Percentiles rank a stretch among this genome's conserved stretches.
These are phyloP conservation scores for Collariella sp. DNA, from an alignment of 495 filamentous ascomycete species.

Conservation along the genomic window DNA sequence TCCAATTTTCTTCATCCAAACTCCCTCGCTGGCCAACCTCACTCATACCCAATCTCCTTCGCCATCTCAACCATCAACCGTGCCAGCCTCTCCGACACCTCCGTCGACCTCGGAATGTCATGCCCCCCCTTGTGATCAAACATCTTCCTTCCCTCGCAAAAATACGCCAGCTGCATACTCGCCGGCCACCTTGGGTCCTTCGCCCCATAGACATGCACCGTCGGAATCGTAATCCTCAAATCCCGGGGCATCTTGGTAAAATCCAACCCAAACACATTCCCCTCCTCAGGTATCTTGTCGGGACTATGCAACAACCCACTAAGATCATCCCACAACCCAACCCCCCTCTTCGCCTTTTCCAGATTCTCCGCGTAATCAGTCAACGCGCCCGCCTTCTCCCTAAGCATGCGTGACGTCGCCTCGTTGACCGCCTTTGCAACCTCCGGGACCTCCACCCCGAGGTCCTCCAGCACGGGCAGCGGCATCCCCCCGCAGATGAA, in stretches of 20 bases:
- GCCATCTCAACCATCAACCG: slow-evolving; percentile 19
- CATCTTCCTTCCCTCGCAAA: slow-evolving; percentile 44
- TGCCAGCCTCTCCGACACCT: slow-evolving; percentile 21
- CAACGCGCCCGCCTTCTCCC: slow-evolving; percentile 24
- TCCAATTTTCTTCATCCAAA: too few relatives aligned
- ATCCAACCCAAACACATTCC: slow-evolving; percentile 45
- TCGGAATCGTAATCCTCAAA: slow-evolving; percentile 46
- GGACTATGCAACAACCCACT: slow-evolving; percentile 29
- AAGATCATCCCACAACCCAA: slow-evolving; percentile 24
- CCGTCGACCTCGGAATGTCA: slow-evolving; percentile 35
- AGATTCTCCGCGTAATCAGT: slow-evolving; percentile 24
- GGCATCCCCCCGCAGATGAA: slow-evolving; percentile 52
- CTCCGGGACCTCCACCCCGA: slow-evolving; percentile 43
- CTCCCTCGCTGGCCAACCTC: too few relatives aligned
- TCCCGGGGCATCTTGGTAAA: slow-evolving; percentile 35
- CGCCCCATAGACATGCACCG: slow-evolving; percentile 52
- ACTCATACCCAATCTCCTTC: too few relatives aligned
- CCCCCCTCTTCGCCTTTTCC: slow-evolving; percentile 17
- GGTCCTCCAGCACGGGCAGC: slow-evolving; percentile 39
- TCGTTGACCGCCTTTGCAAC: slow-evolving; percentile 35
- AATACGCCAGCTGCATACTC: slow-evolving; percentile 46
- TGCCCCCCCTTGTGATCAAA: slow-evolving; percentile 50
- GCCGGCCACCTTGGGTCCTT: slow-evolving; percentile 51
- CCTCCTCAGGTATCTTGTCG: slow-evolving; percentile 10
- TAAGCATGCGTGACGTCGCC: slow-evolving; percentile 21